phyloP scores from a whole-genome alignment of 805 yeast species.

The Aciculoconidium aculeatum region DNA sequence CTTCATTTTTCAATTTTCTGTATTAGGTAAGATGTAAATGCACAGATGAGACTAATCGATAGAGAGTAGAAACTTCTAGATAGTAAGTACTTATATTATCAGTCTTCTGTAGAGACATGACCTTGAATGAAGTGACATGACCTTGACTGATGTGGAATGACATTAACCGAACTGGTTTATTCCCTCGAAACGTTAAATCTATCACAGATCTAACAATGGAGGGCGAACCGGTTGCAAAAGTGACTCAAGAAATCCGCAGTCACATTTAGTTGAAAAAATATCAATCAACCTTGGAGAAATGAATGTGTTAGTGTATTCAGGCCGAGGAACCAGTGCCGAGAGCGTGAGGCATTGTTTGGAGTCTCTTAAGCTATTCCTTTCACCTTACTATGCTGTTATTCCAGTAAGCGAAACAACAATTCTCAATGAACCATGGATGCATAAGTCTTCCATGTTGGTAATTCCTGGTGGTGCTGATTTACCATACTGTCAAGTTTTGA shows the following conservation, averaged over 20 bases:
- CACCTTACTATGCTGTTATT: conserved; percentile 85
- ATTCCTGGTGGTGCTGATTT: conserved; percentile 97
- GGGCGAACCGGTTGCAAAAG: too few relatives aligned
- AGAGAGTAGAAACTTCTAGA: too few relatives aligned
- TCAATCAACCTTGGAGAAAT: conserved; percentile 11
- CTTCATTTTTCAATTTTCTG: too few relatives aligned
- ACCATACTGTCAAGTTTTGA: conserved; percentile 70
- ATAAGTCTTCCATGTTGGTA: conserved; percentile 72
- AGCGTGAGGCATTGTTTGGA: conserved; percentile 81
- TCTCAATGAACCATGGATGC: conserved; percentile 80
- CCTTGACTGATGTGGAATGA: too few relatives aligned
- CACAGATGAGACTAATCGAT: too few relatives aligned
- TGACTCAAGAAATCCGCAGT: too few relatives aligned
- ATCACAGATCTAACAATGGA: too few relatives aligned
- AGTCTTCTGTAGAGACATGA: too few relatives aligned
- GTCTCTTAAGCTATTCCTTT: conserved; percentile 63
- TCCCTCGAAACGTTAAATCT: not conserved
- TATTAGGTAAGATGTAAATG: too few relatives aligned
- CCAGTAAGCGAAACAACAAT: conserved; percentile 60
- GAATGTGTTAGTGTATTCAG: conserved; percentile 32
- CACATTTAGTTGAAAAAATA: conserved; percentile 3
- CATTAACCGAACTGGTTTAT: not conserved
- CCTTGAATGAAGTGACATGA: too few relatives aligned
- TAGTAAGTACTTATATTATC: too few relatives aligned
- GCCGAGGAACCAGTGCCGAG: conserved; percentile 80